These are phyloP conservation scores for Yamadazyma blattariae DNA, from an alignment of 1,139 yeast genomes.

Conservation along the genomic window DNA sequence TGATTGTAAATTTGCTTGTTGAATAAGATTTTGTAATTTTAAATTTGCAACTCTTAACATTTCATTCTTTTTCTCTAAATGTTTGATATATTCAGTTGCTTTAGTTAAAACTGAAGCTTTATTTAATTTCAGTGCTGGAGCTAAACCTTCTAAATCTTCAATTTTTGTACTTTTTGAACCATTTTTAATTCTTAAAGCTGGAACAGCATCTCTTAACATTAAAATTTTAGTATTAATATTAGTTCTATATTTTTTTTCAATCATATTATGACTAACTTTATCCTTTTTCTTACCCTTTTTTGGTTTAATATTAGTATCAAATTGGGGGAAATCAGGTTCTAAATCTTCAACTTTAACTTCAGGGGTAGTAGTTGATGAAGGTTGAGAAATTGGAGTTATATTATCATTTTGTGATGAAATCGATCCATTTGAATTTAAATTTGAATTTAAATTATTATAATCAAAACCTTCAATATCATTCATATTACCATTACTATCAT, in stretches of 20 bases:
- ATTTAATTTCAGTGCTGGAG: conserved; percentile 84
- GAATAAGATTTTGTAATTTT: conserved; percentile 41
- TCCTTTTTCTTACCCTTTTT: conserved; percentile 41
- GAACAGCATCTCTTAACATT: conserved; percentile 73
- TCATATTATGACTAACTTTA: conserved; percentile 73
- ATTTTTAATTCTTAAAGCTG: conserved; percentile 52
- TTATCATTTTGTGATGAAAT: conserved; percentile 10
- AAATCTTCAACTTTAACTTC: conserved; percentile 15
- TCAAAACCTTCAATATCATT: neutral
- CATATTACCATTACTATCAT: neutral
- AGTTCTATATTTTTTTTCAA: conserved; percentile 76
- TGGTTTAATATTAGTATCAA: conserved; percentile 1
- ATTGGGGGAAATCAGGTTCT: no score
- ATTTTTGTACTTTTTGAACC: conserved; percentile 38
- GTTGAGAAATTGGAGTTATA: conserved; percentile 25
- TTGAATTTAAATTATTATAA: neutral
- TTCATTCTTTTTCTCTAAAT: conserved; percentile 70
- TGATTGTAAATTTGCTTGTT: conserved; percentile 23
- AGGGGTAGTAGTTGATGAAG: conserved; percentile 35
- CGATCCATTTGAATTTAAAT: neutral
- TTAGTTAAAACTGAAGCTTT: conserved; percentile 86
- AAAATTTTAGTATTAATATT: conserved; percentile 66
- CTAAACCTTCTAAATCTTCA: conserved; percentile 72
- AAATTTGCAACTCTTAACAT: conserved; percentile 53
- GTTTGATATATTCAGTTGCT: conserved; percentile 87